Percentiles rank a stretch among this genome's conserved stretches.
Conservation (phyloP, 176 grass and related monocot genomes). For the Microstegium vimineum region DNA sequence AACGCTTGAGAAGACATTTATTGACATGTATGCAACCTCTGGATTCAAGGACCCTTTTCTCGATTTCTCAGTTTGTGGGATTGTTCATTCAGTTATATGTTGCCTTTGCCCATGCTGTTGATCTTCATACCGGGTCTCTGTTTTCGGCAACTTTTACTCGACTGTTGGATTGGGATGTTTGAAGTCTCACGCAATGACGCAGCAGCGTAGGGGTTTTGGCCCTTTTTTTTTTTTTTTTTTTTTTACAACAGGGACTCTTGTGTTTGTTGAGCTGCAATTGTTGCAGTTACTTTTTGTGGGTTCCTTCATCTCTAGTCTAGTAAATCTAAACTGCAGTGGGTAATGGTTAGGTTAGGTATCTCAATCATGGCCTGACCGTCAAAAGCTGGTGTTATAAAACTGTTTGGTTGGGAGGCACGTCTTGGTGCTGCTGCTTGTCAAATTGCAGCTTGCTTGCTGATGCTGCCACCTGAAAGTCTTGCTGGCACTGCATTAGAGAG, state of each 20-base stretch:
- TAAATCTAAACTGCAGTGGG: not conserved
- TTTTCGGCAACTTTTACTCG: not conserved
- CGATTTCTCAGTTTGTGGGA: not conserved
- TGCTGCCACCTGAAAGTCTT: constrained; percentile 15
- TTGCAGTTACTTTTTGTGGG: not conserved
- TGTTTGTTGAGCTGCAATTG: not conserved
- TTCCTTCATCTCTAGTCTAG: not conserved
- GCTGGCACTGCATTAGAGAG: not conserved
- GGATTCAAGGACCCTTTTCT: not conserved
- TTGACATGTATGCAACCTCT: not conserved
- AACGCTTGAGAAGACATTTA: not conserved
- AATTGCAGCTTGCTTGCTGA: not conserved
- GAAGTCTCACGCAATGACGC: no score
- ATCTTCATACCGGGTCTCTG: not conserved
- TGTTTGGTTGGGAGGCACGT: not conserved
- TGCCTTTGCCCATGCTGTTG: not conserved
- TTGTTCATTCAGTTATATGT: not conserved
- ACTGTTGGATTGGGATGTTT: not conserved
- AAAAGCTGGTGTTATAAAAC: not conserved
- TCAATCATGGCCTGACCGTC: not conserved
- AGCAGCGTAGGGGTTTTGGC: not conserved
- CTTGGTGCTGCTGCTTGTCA: not conserved
- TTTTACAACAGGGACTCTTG: not conserved
- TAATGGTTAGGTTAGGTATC: not conserved
- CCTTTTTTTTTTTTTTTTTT: not conserved